phyloP scores from a whole-genome alignment of 2,329 filamentous ascomycete genomes.

The Cryoendolithus antarcticus region DNA sequence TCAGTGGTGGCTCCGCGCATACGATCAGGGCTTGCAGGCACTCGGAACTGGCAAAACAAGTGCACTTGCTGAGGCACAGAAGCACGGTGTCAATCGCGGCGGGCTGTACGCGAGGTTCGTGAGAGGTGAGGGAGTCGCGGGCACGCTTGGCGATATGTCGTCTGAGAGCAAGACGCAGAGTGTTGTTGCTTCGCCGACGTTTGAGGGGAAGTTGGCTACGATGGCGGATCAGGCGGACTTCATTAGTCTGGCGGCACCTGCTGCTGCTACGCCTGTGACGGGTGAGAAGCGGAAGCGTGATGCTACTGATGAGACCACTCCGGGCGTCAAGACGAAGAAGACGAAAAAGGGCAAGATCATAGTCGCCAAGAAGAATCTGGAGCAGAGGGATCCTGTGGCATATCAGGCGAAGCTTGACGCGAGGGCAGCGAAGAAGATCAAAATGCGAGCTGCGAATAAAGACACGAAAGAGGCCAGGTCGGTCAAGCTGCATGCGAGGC shows the following conservation, averaged over 20 bases:
- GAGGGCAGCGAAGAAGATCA: background rate
- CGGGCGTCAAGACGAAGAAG: conserved; percentile 6
- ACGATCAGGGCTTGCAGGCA: conserved; percentile 77
- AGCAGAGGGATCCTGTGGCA: conserved; percentile 2
- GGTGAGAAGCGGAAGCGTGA: conserved; percentile 2
- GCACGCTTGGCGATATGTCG: conserved; percentile 42
- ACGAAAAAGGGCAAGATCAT: conserved; percentile 5
- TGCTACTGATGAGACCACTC: conserved; percentile 3
- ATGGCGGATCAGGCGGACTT: background rate
- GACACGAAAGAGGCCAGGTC: no score
- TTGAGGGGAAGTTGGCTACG: background rate
- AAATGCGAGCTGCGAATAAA: no score
- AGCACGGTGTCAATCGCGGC: conserved; percentile 36
- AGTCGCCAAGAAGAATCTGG: conserved; percentile 1
- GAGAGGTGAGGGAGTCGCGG: conserved; percentile 61
- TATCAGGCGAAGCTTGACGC: conserved; percentile 7
- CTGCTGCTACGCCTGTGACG: conserved; percentile 1
- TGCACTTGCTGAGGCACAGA: conserved; percentile 33
- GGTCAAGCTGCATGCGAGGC: no score
- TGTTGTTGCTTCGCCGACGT: conserved; percentile 3
- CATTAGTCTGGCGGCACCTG: conserved; percentile 1
- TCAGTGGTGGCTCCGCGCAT: conserved; percentile 95
- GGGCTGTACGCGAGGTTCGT: conserved; percentile 77
- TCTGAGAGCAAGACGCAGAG: conserved; percentile 1
- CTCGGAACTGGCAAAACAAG: conserved; percentile 51